Evolutionary conservation across 352 stramenopile species (phyloP).

Genomic region (Phytophthora cajani): DNA sequence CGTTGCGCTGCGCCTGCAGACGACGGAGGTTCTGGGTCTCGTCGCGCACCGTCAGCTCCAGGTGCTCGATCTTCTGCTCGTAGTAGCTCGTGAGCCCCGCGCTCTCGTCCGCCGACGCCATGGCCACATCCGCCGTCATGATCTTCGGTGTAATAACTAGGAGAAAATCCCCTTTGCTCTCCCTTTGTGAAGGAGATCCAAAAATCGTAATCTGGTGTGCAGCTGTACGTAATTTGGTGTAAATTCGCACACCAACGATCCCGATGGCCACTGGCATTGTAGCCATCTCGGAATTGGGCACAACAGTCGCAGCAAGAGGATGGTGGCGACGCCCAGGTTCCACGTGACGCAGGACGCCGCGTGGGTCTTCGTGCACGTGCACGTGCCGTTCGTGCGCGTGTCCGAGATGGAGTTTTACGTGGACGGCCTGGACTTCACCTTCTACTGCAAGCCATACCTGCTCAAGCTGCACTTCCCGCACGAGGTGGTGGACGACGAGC

Average conservation of each 20-base stretch:
- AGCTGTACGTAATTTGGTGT: background rate
- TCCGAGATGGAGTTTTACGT: constrained; percentile 94
- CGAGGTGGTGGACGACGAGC: constrained; percentile 89
- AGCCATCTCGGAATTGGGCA: constrained; percentile 42
- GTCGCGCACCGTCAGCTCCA: constrained; percentile 94
- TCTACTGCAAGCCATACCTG: constrained; percentile 98
- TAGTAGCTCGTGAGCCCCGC: constrained; percentile 92
- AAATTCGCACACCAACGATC: background rate
- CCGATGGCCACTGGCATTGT: constrained; percentile 1
- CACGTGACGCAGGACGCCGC: constrained; percentile 82
- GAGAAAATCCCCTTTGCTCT: constrained; percentile 10
- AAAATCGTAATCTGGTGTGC: constrained; percentile 7
- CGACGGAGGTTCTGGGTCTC: constrained; percentile 97
- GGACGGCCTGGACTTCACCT: constrained; percentile 91
- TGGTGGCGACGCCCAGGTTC: constrained; percentile 86
- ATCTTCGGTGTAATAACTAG: background rate
- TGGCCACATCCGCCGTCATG: constrained; percentile 55
- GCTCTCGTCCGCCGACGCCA: constrained; percentile 38
- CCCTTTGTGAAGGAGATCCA: constrained; percentile 34
- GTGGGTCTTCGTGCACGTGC: constrained; percentile 88
- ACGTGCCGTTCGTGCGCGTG: constrained; percentile 92
- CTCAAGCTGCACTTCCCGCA: constrained; percentile 96
- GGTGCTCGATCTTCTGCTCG: constrained; percentile 95
- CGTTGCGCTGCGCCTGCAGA: constrained; percentile 99
- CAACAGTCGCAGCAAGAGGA: constrained; percentile 45